These are phyloP conservation scores for Begonia peltatifolia DNA, from an alignment of 306 rosid genomes.

Conservation along the genomic window DNA sequence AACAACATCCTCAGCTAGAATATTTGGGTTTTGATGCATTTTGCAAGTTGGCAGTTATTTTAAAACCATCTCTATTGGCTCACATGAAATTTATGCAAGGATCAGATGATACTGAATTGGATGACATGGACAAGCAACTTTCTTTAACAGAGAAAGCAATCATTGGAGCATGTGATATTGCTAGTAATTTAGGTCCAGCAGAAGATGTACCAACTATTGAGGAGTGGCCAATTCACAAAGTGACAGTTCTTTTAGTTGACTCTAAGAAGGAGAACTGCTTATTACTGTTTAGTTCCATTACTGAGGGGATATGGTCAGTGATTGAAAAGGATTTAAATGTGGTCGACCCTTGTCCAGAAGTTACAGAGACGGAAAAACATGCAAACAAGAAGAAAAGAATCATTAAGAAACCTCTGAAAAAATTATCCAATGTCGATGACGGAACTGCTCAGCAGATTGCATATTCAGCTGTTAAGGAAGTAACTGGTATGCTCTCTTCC, in stretches of 20 bases:
- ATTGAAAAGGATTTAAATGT: conserved; percentile 40
- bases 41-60: conserved; percentile 49
- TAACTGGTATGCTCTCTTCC: conserved; percentile 33
- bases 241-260: conserved; percentile 55
- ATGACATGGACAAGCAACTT: conserved; percentile 48
- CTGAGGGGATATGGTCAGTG: conserved; percentile 64
- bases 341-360: conserved; percentile 25
- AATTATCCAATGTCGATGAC: conserved; percentile 26
- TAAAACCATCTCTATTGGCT: conserved; percentile 45
- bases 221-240: conserved; percentile 71
- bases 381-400: conserved; percentile 30
- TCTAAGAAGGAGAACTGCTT: conserved; percentile 47
- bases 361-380: conserved; percentile 13
- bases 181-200: conserved; percentile 41
- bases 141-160: conserved; percentile 53
- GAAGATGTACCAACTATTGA: conserved; percentile 36
- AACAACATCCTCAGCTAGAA: conserved; percentile 34
- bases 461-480: conserved; percentile 56
- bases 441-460: conserved; percentile 39
- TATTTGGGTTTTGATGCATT: conserved; percentile 46
- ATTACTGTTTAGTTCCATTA: conserved; percentile 33
- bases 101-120: conserved; percentile 27
- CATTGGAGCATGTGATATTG: conserved; percentile 62
- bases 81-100: conserved; percentile 54
- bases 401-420: conserved; percentile 28